Conservation (phyloP, 2,329 filamentous ascomycete species). For the Nemania bipapillata region DNA sequence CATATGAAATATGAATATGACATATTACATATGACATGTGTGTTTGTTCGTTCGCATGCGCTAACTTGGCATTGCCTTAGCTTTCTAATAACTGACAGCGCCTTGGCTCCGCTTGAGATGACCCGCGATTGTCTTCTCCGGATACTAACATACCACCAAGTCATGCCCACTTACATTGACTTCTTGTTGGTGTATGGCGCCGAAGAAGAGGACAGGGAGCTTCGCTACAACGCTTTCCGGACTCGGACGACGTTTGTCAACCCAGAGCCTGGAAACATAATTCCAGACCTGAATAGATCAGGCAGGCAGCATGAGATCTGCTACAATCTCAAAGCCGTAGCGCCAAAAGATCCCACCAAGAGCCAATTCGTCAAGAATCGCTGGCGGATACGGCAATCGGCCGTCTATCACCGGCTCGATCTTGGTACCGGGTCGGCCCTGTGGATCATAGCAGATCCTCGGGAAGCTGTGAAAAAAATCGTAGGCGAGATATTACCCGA, state of each 20-base stretch:
- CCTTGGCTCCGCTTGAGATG: conserved; percentile 40
- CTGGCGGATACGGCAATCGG: conserved; percentile 45
- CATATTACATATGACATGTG: background rate
- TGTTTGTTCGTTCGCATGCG: background rate
- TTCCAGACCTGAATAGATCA: conserved; percentile 38
- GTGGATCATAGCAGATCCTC: conserved; percentile 54
- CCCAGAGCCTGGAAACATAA: conserved; percentile 23
- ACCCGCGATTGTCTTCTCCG: conserved; percentile 43
- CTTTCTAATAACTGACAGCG: conserved; percentile 41
- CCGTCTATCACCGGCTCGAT: conserved; percentile 47
- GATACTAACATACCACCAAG: conserved; percentile 49
- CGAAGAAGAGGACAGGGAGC: conserved; percentile 40
- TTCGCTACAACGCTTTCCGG: conserved; percentile 46
- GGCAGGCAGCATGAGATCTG: conserved; percentile 45
- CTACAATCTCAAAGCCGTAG: conserved; percentile 46
- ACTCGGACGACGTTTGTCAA: conserved; percentile 35
- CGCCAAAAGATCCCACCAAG: conserved; percentile 23
- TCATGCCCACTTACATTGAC: conserved; percentile 51
- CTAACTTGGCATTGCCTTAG: conserved; percentile 27
- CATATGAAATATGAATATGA: background rate
- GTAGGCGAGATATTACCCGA: conserved; percentile 48
- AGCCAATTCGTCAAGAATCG: conserved; percentile 12
- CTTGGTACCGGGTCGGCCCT: conserved; percentile 47
- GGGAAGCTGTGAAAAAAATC: conserved; percentile 42
- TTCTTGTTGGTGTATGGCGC: conserved; percentile 42